Evolutionary conservation across 257 asterid genomes (phyloP), one percentile per base, ranked within the genome.

Genomic region (Solanum lycopersicoides): DNA sequence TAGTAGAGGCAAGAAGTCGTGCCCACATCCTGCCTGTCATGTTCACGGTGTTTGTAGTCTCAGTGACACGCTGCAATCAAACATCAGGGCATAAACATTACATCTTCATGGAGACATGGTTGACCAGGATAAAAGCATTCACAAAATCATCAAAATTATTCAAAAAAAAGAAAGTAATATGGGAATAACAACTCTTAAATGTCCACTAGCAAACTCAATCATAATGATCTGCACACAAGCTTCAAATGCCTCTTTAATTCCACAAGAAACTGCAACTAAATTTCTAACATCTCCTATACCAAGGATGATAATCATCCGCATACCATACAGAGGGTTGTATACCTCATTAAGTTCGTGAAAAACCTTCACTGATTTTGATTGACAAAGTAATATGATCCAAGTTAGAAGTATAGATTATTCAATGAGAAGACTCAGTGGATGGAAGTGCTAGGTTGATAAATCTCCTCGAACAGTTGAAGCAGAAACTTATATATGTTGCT

Each of bases 1-100:
- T 94, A 21, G 98, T 97, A 41, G 98, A 97, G 32, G 96, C 97
- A 45, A 97, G 97, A 87, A 96, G 95, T 80, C 99, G 98, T 77
- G 98, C 98, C 99, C 99, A 95, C 97, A 92, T 95, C 90, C 99
- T 90, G 91, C 95, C 98, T 0, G 98, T 95, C 91, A 97, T 68
- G 87, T 89, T 91, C 91, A 97, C 98, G 3, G 88, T 89, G 88
- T 94, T 97, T 83, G 87, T 93, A 34, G 90, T 76, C 91, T 97
- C 98, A 20, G 98, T 97, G 41, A 95, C 98, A 88, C 95, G 93
- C 99, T 97, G 97, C 84, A 88, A 89, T 45, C 86, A 90, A 50
- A 50, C 65, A 88, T 69, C 87, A 60, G 71, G 6, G 30, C 66
- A 65, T 47, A 32, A 80, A 86, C 35, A 71, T 41, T 66, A 84